Base-by-base conservation (phyloP, 2,329 filamentous ascomycete species). In the Blastomyces gilchristii region DNA sequence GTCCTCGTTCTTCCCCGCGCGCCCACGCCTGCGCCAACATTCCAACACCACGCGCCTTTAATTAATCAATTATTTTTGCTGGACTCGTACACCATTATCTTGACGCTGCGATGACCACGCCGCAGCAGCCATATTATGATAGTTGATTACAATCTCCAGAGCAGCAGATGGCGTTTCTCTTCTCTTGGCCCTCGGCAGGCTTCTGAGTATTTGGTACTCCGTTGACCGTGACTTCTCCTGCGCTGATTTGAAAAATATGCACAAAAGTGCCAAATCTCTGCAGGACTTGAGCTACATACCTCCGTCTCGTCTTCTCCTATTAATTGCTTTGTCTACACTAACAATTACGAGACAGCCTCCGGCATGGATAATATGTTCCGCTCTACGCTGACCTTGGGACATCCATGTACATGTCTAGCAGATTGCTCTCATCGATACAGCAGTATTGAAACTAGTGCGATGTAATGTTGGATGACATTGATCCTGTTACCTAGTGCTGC, bases 1-100 rank as follows among this genome's bases (percentile, higher is more conserved):
- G 8, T 34, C 31, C 7, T 37, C 28, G 54, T 12, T 28, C 11
- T 49, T 65, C 65, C 65, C 64, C 63, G 52, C 52, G 52, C 52
- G n/a, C 7, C 18, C 31, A n/a, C 16, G 25, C 6, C 31, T 22
- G 31, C 16, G 52, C 28, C 31, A 22, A 56, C 28, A 11, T 28
- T 45, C 41, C 41, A 45, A 18, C 41, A 45, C 45, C 18, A 8
- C 25, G 49, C 50, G 50, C 50, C 14, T 31, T 22, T 9, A 31
- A 52, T 50, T 50, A 28, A 28, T 28, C 3, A 50, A 14, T 50
- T 43, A 45, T 18, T 25, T 49, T 14, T 52, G 28, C 49, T 28
- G 25, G 22, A 16, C 22, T 37, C 34, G 34, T 9, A 39, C 37
- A 12, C 37, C 37, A 39, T 11, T 39, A 18, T 25, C 49, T 31